Evolutionary conservation across 768 basidiomycete species (phyloP).

Genomic region (Tulasnella sp.): DNA sequence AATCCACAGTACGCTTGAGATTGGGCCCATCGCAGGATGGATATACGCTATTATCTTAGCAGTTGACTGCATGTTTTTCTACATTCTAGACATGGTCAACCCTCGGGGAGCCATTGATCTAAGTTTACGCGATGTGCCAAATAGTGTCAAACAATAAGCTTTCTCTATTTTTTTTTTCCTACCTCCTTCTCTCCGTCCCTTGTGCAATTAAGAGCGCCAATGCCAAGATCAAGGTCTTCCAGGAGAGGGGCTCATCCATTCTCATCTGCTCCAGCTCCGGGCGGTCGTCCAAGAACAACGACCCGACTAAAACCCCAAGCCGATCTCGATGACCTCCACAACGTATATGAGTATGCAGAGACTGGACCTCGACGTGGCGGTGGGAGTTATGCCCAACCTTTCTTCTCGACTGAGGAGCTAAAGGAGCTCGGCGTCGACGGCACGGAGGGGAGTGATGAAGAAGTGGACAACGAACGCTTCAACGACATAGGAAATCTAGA

Average conservation of each 20-base stretch:
- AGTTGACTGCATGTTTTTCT: slow-evolving; percentile 84
- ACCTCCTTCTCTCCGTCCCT: neutral
- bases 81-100: slow-evolving; percentile 77
- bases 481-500: slow-evolving; percentile 30
- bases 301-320: neutral
- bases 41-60: slow-evolving; percentile 86
- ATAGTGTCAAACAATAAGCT: neutral
- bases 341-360: slow-evolving; percentile 1
- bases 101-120: slow-evolving; percentile 44
- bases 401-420: neutral
- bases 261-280: neutral
- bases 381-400: neutral
- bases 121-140: neutral
- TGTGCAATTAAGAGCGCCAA: neutral
- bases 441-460: neutral
- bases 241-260: slow-evolving; percentile 3
- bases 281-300: neutral
- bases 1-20: slow-evolving; percentile 59
- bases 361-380: neutral
- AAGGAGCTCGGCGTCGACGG: neutral
- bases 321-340: slow-evolving; percentile 12
- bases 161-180: neutral
- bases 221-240: slow-evolving; percentile 3
- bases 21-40: slow-evolving; percentile 76
- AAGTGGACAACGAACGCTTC: neutral